phyloP scores from a whole-genome alignment of 2,329 filamentous ascomycete species.

The Fusarium sarcochroum region DNA sequence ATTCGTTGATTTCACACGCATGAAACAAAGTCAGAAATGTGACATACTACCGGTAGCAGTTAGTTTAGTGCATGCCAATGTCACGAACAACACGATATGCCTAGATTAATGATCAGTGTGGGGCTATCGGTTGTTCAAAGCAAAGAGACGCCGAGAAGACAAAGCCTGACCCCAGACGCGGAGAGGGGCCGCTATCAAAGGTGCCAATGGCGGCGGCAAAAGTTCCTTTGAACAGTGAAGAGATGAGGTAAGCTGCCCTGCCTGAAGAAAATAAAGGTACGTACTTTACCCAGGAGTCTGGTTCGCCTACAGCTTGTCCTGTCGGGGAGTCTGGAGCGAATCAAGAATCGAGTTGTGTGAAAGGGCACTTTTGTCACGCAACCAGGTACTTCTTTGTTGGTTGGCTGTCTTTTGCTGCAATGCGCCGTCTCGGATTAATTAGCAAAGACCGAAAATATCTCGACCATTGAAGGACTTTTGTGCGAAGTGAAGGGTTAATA shows the following conservation, averaged over 20 bases:
- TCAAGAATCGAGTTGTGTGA: conserved; percentile 15
- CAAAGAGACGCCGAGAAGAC: conserved; percentile 27
- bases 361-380: conserved; percentile 32
- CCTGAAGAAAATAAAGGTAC: conserved; percentile 10
- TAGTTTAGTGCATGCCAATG: not conserved
- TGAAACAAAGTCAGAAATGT: conserved; percentile 7
- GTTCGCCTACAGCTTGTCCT: conserved; percentile 20
- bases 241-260: conserved; percentile 30
- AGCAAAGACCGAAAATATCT: conserved; percentile 2
- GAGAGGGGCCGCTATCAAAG: conserved; percentile 47
- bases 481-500: conserved; percentile 4
- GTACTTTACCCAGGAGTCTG: conserved; percentile 34
- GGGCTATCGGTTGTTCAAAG: conserved; percentile 11
- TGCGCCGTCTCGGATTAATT: conserved; percentile 29
- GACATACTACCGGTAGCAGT: too few relatives aligned
- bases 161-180: conserved; percentile 31
- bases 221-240: conserved; percentile 42
- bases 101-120: conserved; percentile 16
- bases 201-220: conserved; percentile 48
- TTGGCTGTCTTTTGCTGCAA: conserved; percentile 8
- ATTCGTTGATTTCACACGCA: conserved; percentile 9
- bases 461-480: conserved; percentile 26
- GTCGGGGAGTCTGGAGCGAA: conserved; percentile 20
- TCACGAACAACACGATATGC: conserved; percentile 10
- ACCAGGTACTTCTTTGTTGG: conserved; percentile 11